Base-by-base conservation (phyloP, 495 filamentous ascomycete species). In the Tuber umbilicatum region DNA sequence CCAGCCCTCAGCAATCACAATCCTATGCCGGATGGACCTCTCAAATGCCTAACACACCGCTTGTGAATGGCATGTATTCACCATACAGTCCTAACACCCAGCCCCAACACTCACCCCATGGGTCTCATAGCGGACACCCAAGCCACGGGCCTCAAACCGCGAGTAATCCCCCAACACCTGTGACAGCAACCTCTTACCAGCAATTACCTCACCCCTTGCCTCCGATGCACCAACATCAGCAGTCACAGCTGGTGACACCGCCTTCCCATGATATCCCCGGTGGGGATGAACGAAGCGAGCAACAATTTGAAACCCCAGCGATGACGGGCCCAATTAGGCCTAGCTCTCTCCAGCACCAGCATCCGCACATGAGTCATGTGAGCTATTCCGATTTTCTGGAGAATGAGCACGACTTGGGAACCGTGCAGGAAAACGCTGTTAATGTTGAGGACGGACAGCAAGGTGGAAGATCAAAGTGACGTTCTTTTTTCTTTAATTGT, bases 321-420 rank as follows among this genome's bases (percentile, higher is more conserved):
- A 80, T 80, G 77, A 70, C 78, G 31, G 73, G 78, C 40, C 74
- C 78, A 27, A 80, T 80, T 68, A 76, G 74, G 69, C 74, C 55
- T 35, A 68, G 75, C 45, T 60, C 75, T 42, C 71, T 76, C 31
- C 77, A 78, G 31, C 75, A 78, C 45, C 77, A 78, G 64, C 76
- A 79, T 68, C 40, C 71, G 38, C 50, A 40, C 64, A 39, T 79
- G 35, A 74, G 77, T 45, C 50, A 35, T 50, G 40, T 79, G 64
- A 79, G 77, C 71, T 80, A 80, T 64, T 80, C 78, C 37, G 78
- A 80, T 71, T 80, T 80, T 64, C 73, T 80, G 70, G 78, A 79
- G 23, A 80, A 74, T n/a, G 74, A 79, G 55, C 60, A 73, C 70
- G 71, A 43, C 45, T 55, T 73, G 35, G 43, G n/a, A 55, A 47